A percentile compares a stretch with the other conserved stretches of the same genome.
phyloP scores from a whole-genome alignment of 768 basidiomycete genomes.

The Rhizopogon vinicolor region DNA sequence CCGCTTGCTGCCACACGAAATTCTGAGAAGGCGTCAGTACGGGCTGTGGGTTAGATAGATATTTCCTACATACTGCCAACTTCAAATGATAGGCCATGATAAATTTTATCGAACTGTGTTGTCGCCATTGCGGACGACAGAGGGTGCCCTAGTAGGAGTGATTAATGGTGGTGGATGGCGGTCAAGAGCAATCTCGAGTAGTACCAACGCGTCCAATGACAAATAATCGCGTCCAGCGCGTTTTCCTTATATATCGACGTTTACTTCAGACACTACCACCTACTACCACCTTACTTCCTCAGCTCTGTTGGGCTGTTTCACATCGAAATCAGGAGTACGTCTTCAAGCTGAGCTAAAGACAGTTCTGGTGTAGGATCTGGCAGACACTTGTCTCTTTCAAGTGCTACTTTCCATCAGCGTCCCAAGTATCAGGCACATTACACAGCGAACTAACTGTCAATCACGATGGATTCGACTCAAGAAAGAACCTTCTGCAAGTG shows the following conservation, averaged over 20 bases:
- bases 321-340: background rate
- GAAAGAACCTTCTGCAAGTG: constrained; percentile 91
- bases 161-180: constrained; percentile 8
- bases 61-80: constrained; percentile 68
- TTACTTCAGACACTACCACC: too few species aligned
- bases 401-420: background rate
- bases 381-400: background rate
- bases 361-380: background rate
- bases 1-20: constrained; percentile 87
- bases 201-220: constrained; percentile 27
- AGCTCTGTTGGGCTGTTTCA: too few species aligned
- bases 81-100: constrained; percentile 65
- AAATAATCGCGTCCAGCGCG: constrained; percentile 17
- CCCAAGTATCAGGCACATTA: background rate
- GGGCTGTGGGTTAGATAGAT: background rate
- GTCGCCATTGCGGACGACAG: constrained; percentile 40
- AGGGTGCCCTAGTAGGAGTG: constrained; percentile 1
- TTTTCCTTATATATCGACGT: background rate
- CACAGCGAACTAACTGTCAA: background rate
- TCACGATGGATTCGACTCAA: constrained; percentile 39
- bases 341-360: background rate
- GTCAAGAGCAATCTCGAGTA: constrained; percentile 20
- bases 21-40: constrained; percentile 39
- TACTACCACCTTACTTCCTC: background rate
- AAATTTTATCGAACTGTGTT: constrained; percentile 85